A percentile compares a stretch with the other conserved stretches of the same genome.
Evolutionary conservation across 345 rosid species (phyloP).

Genomic region (Diplotaxis tenuifolia): DNA sequence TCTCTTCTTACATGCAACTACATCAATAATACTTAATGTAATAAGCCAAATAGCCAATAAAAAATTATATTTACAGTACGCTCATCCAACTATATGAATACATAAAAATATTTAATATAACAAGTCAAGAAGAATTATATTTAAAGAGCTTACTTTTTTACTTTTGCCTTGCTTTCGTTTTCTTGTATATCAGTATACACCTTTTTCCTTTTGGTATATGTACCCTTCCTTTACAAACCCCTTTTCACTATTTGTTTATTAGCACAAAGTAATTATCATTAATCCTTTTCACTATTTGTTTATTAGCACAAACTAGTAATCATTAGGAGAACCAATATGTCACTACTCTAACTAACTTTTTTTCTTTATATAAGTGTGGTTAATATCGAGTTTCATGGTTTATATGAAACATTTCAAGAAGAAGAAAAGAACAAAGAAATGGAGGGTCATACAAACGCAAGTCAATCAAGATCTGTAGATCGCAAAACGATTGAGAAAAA

Average conservation of each 20-base stretch:
- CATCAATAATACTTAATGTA: too few species aligned
- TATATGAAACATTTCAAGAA: slow-evolving; percentile 6
- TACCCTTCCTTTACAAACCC: slow-evolving; percentile 6
- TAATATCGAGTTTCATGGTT: not conserved
- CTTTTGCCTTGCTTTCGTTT: slow-evolving; percentile 26
- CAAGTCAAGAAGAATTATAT: not conserved
- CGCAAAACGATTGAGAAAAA: slow-evolving; percentile 36
- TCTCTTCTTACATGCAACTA: not conserved
- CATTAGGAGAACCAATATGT: slow-evolving; percentile 7
- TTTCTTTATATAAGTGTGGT: slow-evolving; percentile 20
- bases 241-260: not conserved
- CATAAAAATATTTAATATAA: not conserved
- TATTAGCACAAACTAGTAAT: slow-evolving; percentile 11
- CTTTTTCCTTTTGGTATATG: slow-evolving; percentile 27
- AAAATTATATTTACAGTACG: too few species aligned
- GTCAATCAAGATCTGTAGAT: slow-evolving; percentile 30
- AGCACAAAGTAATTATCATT: too few species aligned
- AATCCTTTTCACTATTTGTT: too few species aligned
- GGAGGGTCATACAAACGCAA: slow-evolving; percentile 29
- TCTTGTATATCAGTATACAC: not conserved
- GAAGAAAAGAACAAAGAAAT: not conserved
- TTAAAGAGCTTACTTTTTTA: slow-evolving; percentile 1
- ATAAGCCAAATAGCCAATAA: too few species aligned
- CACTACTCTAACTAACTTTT: slow-evolving; percentile 9
- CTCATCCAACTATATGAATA: not conserved